phyloP scores from a whole-genome alignment of 345 rosid species.

The Aegle marmelos region DNA sequence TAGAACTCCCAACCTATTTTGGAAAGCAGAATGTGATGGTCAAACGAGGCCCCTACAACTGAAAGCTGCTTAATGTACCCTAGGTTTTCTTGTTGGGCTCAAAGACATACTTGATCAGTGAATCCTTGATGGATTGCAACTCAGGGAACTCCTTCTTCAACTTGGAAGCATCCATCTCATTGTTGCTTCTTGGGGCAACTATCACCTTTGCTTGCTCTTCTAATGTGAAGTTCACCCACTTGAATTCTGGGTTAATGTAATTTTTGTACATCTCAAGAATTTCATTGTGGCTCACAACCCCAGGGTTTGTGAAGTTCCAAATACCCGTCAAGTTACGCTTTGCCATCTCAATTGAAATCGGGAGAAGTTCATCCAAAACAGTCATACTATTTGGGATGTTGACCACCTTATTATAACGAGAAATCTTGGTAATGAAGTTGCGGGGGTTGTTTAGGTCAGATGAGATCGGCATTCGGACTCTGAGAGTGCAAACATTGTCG shows the following conservation, averaged over 20 bases:
- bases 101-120: conserved; percentile 70
- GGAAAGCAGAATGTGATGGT: neutral
- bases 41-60: neutral
- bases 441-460: conserved; percentile 87
- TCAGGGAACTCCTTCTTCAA: conserved; percentile 86
- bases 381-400: conserved; percentile 97
- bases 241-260: conserved; percentile 62
- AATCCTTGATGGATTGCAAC: conserved; percentile 75
- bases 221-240: conserved; percentile 69
- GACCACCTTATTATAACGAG: conserved; percentile 86
- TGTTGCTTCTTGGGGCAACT: conserved; percentile 87
- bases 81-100: conserved; percentile 68
- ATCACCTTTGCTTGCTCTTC: conserved; percentile 96
- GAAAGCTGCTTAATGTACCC: neutral
- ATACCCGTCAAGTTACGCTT: conserved; percentile 77
- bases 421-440: conserved; percentile 87
- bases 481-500: conserved; percentile 85
- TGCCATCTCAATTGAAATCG: conserved; percentile 89
- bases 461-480: conserved; percentile 95
- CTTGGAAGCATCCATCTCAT: conserved; percentile 82
- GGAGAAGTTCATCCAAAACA: conserved; percentile 75
- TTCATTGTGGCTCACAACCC: conserved; percentile 88
- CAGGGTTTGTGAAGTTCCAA: conserved; percentile 96
- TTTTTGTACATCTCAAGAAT: conserved; percentile 92
- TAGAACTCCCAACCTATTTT: neutral